Base-by-base conservation (phyloP, 176 grass and related monocot species). In the Carex littledalei region DNA sequence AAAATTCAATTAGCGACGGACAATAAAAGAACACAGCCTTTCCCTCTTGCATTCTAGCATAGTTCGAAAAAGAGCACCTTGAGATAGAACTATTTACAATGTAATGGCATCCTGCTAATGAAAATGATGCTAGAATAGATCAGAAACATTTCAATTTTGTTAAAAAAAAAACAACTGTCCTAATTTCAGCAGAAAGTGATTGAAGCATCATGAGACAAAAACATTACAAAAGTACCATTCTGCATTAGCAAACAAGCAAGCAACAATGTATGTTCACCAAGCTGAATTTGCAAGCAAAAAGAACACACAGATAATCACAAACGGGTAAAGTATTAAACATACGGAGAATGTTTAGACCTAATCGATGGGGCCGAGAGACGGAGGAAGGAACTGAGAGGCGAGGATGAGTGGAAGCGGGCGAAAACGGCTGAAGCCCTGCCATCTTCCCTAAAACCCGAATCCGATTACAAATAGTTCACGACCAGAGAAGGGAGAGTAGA, bases 351-450 rank as follows among this genome's bases (percentile, higher is more conserved):
- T 15, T 49, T 49, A 66, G 32, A 92, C 90, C 90, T 90, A 87
- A 31, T 84, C 81, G 88, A 26, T 87, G 82, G 3, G 78, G 6
- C 2, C 75, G 62, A 39, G 54, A 55, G 5, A 84, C 63, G 24
- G 85, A 37, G 52, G 84, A 81, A 80, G 89, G 63, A 2, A 72
- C 62, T 59, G 82, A 67, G 60, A 47, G 79, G 17, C 37, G 79
- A 76, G 86, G 66, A 69, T 65, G 84, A 47, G 89, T 63, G 63
- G 90, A 72, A 9, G 89, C 86, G 24, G 94, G 78, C 77, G 85
- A 92, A 65, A 92, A 88, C 78, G 84, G 67, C 82, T 89, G 94
- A 79, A 97, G 90, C 24, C 89, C 87, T 81, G 93, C 90, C 71
- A 86, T 87, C 15, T 22, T 59, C 3, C 15, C 9, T 50, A 12